Evolutionary conservation across 1,284 basidiomycete species (phyloP), one percentile per base, ranked within the genome.

Genomic region (Heterobasidion occidentale): DNA sequence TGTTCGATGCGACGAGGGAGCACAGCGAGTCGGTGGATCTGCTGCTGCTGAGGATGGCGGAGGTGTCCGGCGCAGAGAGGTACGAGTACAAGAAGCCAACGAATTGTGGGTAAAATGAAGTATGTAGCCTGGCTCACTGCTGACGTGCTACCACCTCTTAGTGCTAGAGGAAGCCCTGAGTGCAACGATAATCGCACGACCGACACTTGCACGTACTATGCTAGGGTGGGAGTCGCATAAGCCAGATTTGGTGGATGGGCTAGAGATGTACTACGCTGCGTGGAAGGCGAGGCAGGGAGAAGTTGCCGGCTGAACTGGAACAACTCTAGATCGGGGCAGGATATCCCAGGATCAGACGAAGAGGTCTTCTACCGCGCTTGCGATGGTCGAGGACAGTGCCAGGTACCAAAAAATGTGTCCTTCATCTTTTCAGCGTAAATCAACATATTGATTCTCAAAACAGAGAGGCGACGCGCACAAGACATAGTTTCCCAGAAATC

Each of bases 221-320:
- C 70, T 79, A 1, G 79, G 74, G 1, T 81, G 80, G 79, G 63
- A 63, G n/a, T 74, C 77, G 1, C 69, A 66, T 49, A 79, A 77
- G 64, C 63, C 71, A 38, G 70, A 74, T 1, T 58, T 82, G 36
- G 69, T 74, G 2, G 78, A 80, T 58, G 73, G 76, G 27, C 65
- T 81, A 36, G 70, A 74, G 42, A 62, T 71, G 15, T 80, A 80
- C 62, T 79, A 75, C 54, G 64, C 65, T 9, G 67, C 74, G 0
- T 75, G 70, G 69, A 62, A 69, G 52, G 71, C 71, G 1, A 33
- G 42, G 3, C 4, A 45, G 6, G 42, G 42, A 45, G 42, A 45
- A 27, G 27, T 27, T 27, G 27, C 27, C 27, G 5, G 1, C 1
- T 27, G 27, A 27, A 27, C 27, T 5, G 1, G 27, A 27, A 27